Base-by-base conservation (phyloP, 2,329 filamentous ascomycete species). In the Diaporthe citrichinensis region DNA sequence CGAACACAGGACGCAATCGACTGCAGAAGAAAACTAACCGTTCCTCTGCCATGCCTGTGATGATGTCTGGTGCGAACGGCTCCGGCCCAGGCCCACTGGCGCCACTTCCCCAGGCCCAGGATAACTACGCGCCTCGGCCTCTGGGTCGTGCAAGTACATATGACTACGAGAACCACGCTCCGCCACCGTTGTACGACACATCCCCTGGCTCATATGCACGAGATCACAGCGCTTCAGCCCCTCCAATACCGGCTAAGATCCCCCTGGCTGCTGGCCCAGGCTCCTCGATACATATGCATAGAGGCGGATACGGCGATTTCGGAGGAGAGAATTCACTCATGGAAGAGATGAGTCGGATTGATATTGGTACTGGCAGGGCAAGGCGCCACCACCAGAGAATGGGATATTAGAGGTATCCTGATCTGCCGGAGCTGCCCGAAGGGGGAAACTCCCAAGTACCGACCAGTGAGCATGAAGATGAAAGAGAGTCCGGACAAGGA, bases 221-320 rank as follows among this genome's bases (percentile, higher is more conserved):
- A 39, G 80, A 84, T 81, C 73, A 81, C 34, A 80, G 82, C 59
- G 75, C 79, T 9, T 85, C 82, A 25, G 86, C 85, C 0, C 93
- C 93, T 17, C 90, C 92, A 0, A 88, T 94, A 67, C 93, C 93
- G 4, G 92, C 92, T n/a, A 95, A 95, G 84, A 86, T 94, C 12
- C 92, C 93, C 1, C 82, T 93, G 31, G 81, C 81, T 36, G 73
- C 83, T n/a, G 88, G 87, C 85, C 88, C 85, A 77, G 87, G 85
- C 44, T 82, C 79, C 41, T 78, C 83, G 67, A 74, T 78, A 12
- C 58, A 77, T 2, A 80, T 81, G 78, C 76, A 78, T 72, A 57
- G 71, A 17, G 51, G 61, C 39, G 79, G 79, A 67, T 78, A 79
- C 10, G 78, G 76, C 4, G 77, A 78, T 20, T 75, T 80, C 39